Percentiles rank a stretch among this genome's conserved stretches.
Evolutionary conservation across 2,329 filamentous ascomycete genomes (phyloP).

Genomic region (Aspergillus sergii): DNA sequence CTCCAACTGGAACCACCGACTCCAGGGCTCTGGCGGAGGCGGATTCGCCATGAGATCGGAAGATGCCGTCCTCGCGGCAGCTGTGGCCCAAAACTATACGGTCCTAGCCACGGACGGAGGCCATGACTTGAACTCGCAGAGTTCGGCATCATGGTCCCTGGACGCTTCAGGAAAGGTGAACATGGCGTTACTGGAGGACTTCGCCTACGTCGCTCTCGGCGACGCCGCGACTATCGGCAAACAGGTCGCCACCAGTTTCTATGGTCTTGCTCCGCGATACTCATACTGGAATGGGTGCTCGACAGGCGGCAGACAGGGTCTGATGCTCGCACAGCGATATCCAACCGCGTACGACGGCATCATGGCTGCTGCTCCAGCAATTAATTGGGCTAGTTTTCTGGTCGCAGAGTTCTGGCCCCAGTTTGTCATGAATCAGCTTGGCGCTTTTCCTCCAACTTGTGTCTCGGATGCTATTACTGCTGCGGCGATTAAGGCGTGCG

Average conservation of each 20-base stretch:
- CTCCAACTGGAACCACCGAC: conserved; percentile 38
- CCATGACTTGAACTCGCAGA: not conserved
- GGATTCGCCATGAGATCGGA: conserved; percentile 21
- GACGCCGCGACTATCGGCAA: conserved; percentile 38
- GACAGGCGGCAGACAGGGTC: conserved; percentile 48
- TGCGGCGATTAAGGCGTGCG: conserved; percentile 39
- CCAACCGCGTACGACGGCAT: conserved; percentile 51
- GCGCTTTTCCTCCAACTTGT: conserved; percentile 27
- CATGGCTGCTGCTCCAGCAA: conserved; percentile 45
- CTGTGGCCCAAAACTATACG: conserved; percentile 18
- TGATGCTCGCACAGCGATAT: conserved; percentile 46
- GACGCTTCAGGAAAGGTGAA: conserved; percentile 35
- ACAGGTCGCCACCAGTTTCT: conserved; percentile 31
- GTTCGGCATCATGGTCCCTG: conserved; percentile 17
- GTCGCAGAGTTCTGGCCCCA: conserved; percentile 28
- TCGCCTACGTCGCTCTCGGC: conserved; percentile 33
- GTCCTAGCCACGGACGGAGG: conserved; percentile 24
- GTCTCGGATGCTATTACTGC: conserved; percentile 39
- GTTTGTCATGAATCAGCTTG: conserved; percentile 24
- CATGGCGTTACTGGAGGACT: conserved; percentile 35
- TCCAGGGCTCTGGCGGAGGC: conserved; percentile 44
- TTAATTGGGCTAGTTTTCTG: conserved; percentile 12
- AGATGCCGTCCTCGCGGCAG: not conserved
- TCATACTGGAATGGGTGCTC: conserved; percentile 52
- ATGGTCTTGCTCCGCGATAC: conserved; percentile 32